phyloP scores from a whole-genome alignment of 345 rosid species.

The Lumnitzera littorea region DNA sequence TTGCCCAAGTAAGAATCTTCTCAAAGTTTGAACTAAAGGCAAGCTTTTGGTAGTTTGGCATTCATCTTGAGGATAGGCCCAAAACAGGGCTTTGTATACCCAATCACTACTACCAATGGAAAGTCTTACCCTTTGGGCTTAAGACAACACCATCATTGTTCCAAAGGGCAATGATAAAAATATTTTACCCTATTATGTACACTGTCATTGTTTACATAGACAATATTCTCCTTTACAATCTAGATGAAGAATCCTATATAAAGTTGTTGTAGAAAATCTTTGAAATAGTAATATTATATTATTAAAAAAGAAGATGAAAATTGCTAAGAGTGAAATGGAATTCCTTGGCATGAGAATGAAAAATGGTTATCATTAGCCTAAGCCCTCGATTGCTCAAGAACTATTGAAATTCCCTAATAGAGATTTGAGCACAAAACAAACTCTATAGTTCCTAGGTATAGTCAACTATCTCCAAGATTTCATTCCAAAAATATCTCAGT shows the following conservation, averaged over 20 bases:
- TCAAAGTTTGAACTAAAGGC: neutral
- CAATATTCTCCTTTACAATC: neutral
- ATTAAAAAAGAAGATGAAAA: neutral
- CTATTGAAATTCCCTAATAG: neutral
- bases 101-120: too few species aligned
- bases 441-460: neutral
- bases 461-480: constrained; percentile 2
- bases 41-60: too few species aligned
- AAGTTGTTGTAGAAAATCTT: neutral
- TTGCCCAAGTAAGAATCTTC: neutral
- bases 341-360: neutral
- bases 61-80: too few species aligned
- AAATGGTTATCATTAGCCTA: neutral
- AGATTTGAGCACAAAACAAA: neutral
- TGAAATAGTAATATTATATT: neutral
- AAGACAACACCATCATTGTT: constrained; percentile 1
- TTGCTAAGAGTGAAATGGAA: neutral
- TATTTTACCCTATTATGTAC: too few species aligned
- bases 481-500: neutral
- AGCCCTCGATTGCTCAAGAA: neutral
- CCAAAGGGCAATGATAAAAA: too few species aligned
- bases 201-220: too few species aligned
- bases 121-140: neutral
- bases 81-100: too few species aligned
- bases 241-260: neutral